Conservation (phyloP, 768 basidiomycete genomes). For the Panaeolus papilionaceus region DNA sequence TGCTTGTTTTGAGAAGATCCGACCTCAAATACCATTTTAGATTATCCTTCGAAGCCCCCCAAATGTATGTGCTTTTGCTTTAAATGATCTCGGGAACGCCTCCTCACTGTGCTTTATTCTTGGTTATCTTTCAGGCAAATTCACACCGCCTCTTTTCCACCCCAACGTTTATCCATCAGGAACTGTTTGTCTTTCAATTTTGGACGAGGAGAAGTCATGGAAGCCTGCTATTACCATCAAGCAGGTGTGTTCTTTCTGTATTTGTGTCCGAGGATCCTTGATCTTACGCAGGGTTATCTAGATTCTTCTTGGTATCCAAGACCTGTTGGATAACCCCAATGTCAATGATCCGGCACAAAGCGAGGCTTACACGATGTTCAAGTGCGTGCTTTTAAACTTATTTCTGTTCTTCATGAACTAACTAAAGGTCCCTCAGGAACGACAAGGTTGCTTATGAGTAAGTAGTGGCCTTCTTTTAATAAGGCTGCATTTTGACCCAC, state of each 20-base stretch:
- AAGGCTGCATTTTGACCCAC: constrained; percentile 17
- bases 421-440: constrained; percentile 60
- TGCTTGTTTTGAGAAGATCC: background rate
- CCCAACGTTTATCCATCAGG: constrained; percentile 99
- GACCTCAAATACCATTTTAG: constrained; percentile 42
- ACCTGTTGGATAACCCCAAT: constrained; percentile 94
- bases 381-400: constrained; percentile 58
- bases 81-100: background rate
- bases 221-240: constrained; percentile 99
- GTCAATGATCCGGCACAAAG: constrained; percentile 98
- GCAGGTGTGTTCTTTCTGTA: constrained; percentile 61
- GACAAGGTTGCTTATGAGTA: constrained; percentile 94
- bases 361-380: constrained; percentile 98
- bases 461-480: constrained; percentile 44
- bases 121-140: constrained; percentile 75
- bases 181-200: constrained; percentile 95
- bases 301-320: constrained; percentile 97
- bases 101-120: background rate
- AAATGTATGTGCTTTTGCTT: constrained; percentile 68
- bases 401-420: constrained; percentile 3
- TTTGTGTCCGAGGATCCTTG: constrained; percentile 14
- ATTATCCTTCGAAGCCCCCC: constrained; percentile 94
- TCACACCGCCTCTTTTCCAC: constrained; percentile 93
- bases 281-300: constrained; percentile 37
- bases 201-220: constrained; percentile 99